Evolutionary conservation across 2,329 filamentous ascomycete genomes (phyloP), one percentile per base, ranked within the genome.

Genomic region (Raffaelea arxii): DNA sequence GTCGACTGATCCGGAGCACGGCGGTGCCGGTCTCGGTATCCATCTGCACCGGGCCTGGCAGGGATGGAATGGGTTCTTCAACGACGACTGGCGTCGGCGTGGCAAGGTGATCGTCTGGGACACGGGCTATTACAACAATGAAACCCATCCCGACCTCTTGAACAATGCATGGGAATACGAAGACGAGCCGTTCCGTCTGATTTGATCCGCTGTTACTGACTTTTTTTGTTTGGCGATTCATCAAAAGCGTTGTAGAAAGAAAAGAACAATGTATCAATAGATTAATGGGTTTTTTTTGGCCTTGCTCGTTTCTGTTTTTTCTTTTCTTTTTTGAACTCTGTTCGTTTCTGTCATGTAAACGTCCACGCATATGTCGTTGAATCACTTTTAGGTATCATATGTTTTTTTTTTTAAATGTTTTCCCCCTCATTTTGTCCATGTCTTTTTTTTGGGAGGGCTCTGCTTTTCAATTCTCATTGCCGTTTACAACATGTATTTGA

Each of bases 91-190:
- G 62, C 66, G 78, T 46, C 68, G 79, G 47, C 59, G 65, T 2
- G 79, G 79, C 1, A 65, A 67, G 51, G 64, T 83, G 52, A 65
- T 81, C 24, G 75, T 83, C 18, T 83, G 79, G 79, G 71, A 77
- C 39, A 74, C 71, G 3, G 65, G 66, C 4, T 47, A 67, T 18
- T 64, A 48, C 42, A 48, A 46, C 21, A 52, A 55, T 22, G 51
- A 44, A 10, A 55, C 47, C 41, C 53, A 54, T 18, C 53, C 53
- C 3, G 51, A 51, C 3, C 27, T 45, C 1, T 40, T 38, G 25
- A 36, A 18, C 16, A 12, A 18, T 6, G 16, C 14, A 18, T 36
- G 32, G 32, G 19, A n/a, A n/a, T 6, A 36, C 6, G 32, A 36
- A 23, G 44, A 47, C 24, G 41, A 48, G 32, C 24, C 21, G 10